phyloP scores from a whole-genome alignment of 1,139 yeast genomes.

The Candida tetrigidarum region DNA sequence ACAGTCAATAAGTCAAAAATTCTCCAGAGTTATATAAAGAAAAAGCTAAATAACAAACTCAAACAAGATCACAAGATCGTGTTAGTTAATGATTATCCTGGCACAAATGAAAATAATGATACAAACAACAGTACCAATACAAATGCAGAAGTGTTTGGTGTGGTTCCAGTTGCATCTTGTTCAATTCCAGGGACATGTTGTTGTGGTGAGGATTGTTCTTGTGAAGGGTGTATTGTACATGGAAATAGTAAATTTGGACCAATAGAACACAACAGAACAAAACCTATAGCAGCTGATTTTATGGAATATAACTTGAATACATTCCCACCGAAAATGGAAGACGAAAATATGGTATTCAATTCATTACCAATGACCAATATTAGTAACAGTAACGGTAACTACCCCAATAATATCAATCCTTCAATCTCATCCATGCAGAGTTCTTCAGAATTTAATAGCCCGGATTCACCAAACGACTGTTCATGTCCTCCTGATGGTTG shows the following conservation, averaged over 20 bases:
- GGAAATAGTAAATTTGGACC: conserved; percentile 23
- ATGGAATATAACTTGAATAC: conserved; percentile 6
- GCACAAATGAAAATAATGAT: too few relatives aligned
- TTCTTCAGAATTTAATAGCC: not conserved
- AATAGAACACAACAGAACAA: not conserved
- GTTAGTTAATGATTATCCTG: not conserved
- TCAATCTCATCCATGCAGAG: not conserved
- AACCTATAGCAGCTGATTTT: not conserved
- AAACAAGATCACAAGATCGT: not conserved
- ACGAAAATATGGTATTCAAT: conserved; percentile 8
- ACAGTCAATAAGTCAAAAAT: conserved; percentile 40
- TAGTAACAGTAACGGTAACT: not conserved
- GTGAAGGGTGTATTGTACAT: conserved; percentile 54
- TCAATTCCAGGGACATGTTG: conserved; percentile 55
- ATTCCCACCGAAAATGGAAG: not conserved
- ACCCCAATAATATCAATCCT: not conserved
- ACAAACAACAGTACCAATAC: not conserved
- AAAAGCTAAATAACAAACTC: conserved; percentile 15
- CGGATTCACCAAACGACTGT: conserved; percentile 25
- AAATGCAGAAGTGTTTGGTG: conserved; percentile 21
- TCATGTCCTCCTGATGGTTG: conserved; percentile 51
- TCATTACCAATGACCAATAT: conserved; percentile 4
- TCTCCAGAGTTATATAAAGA: conserved; percentile 38
- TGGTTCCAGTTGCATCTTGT: conserved; percentile 41
- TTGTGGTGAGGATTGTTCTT: conserved; percentile 51